Evolutionary conservation across 2,329 filamentous ascomycete genomes (phyloP).

Genomic region (Diaporthe caulivora): DNA sequence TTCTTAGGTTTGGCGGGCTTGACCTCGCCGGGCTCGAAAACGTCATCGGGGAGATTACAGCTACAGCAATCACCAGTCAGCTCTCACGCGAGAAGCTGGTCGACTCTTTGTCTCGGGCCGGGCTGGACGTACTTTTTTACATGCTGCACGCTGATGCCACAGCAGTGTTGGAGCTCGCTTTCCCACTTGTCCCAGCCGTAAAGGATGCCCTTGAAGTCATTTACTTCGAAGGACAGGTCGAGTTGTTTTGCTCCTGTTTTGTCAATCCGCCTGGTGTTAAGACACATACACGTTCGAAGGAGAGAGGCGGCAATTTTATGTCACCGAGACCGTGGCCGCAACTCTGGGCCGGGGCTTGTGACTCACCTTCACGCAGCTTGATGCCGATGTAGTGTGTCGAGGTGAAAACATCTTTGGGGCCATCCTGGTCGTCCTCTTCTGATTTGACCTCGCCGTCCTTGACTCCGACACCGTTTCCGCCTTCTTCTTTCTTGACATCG

Average conservation of each 20-base stretch:
- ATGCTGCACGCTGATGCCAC: constrained; percentile 82
- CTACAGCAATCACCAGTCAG: constrained; percentile 59
- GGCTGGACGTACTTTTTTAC: constrained; percentile 80
- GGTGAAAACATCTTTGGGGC: constrained; percentile 75
- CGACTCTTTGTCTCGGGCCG: not conserved
- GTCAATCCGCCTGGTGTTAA: constrained; percentile 51
- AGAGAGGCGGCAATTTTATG: constrained; percentile 34
- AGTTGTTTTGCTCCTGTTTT: constrained; percentile 74
- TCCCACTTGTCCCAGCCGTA: constrained; percentile 82
- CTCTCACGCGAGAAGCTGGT: constrained; percentile 1
- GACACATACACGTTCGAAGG: constrained; percentile 36
- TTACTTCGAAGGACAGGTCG: constrained; percentile 84
- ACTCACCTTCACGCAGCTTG: constrained; percentile 79
- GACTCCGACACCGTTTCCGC: constrained; percentile 43
- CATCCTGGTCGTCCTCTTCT: constrained; percentile 41
- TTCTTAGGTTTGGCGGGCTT: constrained; percentile 72
- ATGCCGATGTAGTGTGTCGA: constrained; percentile 96
- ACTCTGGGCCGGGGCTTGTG: constrained; percentile 10
- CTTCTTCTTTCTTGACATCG: constrained; percentile 52
- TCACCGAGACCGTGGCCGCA: not conserved
- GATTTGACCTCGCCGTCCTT: constrained; percentile 42
- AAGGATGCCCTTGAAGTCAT: constrained; percentile 88
- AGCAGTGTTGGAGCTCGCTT: constrained; percentile 62
- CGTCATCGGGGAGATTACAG: constrained; percentile 88
- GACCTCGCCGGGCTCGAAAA: constrained; percentile 85